A percentile compares a stretch with the other conserved stretches of the same genome.
Conservation (phyloP, 2,329 filamentous ascomycete species). For the Colletotrichum sp. region DNA sequence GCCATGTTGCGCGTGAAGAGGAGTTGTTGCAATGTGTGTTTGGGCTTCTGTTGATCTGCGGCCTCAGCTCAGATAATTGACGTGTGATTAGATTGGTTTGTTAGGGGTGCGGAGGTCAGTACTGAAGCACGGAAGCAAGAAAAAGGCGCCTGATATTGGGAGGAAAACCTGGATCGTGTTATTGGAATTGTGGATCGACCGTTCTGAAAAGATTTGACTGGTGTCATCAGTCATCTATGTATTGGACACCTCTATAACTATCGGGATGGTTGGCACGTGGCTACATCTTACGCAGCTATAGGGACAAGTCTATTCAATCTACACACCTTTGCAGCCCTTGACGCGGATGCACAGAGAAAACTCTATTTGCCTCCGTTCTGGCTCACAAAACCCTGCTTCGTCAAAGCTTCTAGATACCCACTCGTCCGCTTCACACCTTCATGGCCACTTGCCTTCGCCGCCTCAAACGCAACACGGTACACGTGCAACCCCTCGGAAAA, state of each 20-base stretch:
- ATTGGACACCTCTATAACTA: not conserved
- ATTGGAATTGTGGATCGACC: not conserved
- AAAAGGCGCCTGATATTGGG: not conserved
- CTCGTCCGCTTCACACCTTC: not conserved
- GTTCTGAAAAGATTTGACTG: accelerated
- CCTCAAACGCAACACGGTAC: slow-evolving; percentile 45
- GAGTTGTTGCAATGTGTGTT: not conserved
- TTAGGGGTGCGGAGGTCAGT: not conserved
- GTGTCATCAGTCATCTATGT: not conserved
- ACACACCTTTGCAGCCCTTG: not conserved
- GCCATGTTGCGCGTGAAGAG: not conserved
- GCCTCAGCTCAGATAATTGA: not conserved
- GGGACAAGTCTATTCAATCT: not conserved
- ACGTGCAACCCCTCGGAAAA: slow-evolving; percentile 40
- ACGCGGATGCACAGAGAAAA: accelerated
- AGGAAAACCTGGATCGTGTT: too few relatives aligned
- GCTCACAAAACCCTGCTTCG: not conserved
- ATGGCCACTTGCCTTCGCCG: slow-evolving; percentile 14
- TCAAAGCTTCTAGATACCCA: not conserved
- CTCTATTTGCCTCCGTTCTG: not conserved
- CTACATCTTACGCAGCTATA: not conserved
- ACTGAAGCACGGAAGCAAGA: not conserved
- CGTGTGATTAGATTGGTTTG: not conserved
- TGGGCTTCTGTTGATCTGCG: not conserved
- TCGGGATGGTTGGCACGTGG: not conserved